Conservation (phyloP, 2,329 filamentous ascomycete species). For the Trichoderma asperellum region DNA sequence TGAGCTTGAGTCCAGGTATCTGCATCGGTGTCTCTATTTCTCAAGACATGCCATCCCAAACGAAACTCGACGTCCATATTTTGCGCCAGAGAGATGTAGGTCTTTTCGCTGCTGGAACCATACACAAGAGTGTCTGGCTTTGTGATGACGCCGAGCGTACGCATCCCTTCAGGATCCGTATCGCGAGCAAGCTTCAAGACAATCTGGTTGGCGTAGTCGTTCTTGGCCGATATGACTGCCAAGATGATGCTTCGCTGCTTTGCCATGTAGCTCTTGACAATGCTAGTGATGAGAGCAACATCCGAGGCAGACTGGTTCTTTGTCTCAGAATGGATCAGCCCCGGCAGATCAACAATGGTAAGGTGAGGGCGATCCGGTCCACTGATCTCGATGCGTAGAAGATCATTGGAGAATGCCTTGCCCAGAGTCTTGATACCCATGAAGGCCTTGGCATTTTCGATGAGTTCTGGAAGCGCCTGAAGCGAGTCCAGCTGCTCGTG, state of each 20-base stretch:
- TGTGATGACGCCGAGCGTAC: constrained; percentile 62
- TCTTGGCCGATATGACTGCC: constrained; percentile 60
- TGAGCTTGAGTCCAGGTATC: constrained; percentile 37
- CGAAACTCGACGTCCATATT: constrained; percentile 53
- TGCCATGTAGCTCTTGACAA: constrained; percentile 62
- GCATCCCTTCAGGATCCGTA: constrained; percentile 38
- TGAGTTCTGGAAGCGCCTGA: constrained; percentile 36
- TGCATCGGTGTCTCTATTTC: constrained; percentile 50
- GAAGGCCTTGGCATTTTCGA: constrained; percentile 45
- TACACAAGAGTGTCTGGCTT: constrained; percentile 52
- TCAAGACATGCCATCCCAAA: constrained; percentile 59
- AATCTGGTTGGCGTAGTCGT: constrained; percentile 62
- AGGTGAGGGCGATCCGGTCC: constrained; percentile 56
- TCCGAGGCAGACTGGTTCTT: constrained; percentile 52
- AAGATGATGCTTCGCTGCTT: constrained; percentile 62
- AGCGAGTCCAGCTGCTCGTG: constrained; percentile 9
- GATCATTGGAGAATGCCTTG: constrained; percentile 51
- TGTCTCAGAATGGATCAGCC: constrained; percentile 55
- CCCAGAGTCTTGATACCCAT: constrained; percentile 53
- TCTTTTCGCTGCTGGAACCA: constrained; percentile 45
- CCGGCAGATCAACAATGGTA: constrained; percentile 64
- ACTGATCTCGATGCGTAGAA: constrained; percentile 54
- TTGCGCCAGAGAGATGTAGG: constrained; percentile 47
- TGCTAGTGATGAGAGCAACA: constrained; percentile 48
- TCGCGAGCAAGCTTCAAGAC: constrained; percentile 52